Evolutionary conservation across 2,329 filamentous ascomycete genomes (phyloP).

Genomic region (Diatrype stigma): DNA sequence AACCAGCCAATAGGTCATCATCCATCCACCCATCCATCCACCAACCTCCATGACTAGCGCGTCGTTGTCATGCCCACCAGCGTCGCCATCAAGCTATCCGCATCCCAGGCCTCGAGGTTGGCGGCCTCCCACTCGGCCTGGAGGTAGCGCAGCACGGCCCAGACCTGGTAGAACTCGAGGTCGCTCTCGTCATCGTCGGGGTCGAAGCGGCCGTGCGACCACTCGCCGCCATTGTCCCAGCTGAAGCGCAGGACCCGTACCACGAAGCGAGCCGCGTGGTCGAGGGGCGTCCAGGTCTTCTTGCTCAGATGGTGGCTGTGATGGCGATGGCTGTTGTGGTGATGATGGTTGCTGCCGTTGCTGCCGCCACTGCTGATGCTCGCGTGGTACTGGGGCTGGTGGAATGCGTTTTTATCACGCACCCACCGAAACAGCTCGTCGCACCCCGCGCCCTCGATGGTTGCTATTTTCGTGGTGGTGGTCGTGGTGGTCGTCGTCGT

Average conservation of each 20-base stretch:
- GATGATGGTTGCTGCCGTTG: too few species aligned
- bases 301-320: constrained; percentile 8
- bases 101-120: constrained; percentile 20
- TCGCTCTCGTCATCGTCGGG: constrained; percentile 20
- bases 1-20: too few species aligned
- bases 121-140: constrained; percentile 26
- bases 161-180: constrained; percentile 24
- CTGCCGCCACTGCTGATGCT: background rate
- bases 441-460: constrained; percentile 15
- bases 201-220: constrained; percentile 20
- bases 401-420: constrained; percentile 14
- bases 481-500: too few species aligned
- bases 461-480: too few species aligned
- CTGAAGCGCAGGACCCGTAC: constrained; percentile 22
- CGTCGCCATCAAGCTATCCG: background rate
- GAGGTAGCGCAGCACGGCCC: constrained; percentile 22
- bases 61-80: background rate
- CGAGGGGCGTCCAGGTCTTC: constrained; percentile 18
- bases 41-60: too few species aligned
- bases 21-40: too few species aligned
- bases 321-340: too few species aligned
- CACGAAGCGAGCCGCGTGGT: constrained; percentile 24
- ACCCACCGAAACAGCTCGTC: constrained; percentile 15
- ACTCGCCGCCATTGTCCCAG: constrained; percentile 22
- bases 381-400: constrained; percentile 9